phyloP scores from a whole-genome alignment of 768 basidiomycete species.

The Suillus spraguei region DNA sequence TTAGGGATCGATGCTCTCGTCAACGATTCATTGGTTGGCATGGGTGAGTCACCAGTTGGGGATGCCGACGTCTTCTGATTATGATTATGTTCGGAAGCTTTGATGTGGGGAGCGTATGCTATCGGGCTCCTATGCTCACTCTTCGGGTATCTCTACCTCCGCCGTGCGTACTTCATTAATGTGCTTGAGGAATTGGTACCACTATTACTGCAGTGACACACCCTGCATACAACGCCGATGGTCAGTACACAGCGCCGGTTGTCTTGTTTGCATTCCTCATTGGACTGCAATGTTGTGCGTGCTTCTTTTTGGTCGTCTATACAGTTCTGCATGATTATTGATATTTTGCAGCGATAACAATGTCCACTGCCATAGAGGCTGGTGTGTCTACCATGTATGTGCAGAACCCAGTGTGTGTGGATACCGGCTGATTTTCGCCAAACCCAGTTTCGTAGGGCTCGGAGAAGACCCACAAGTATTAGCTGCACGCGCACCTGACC shows the following conservation, averaged over 20 bases:
- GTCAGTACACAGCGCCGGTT: slow-evolving; percentile 79
- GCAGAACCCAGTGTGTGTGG: not conserved
- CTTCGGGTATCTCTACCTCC: slow-evolving; percentile 78
- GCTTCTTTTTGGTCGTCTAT: slow-evolving; percentile 9
- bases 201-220: slow-evolving; percentile 52
- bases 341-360: slow-evolving; percentile 53
- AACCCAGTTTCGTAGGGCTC: slow-evolving; percentile 72
- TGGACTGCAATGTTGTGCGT: slow-evolving; percentile 70
- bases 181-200: not conserved
- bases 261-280: slow-evolving; percentile 82
- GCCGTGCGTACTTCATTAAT: slow-evolving; percentile 46
- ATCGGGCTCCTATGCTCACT: slow-evolving; percentile 74
- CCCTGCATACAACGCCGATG: slow-evolving; percentile 71
- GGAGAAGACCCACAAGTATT: slow-evolving; percentile 84
- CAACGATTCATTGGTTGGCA: slow-evolving; percentile 81
- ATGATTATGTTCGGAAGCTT: slow-evolving; percentile 39
- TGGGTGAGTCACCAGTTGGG: slow-evolving; percentile 49
- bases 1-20: slow-evolving; percentile 71
- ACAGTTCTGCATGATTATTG: slow-evolving; percentile 3
- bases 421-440: not conserved
- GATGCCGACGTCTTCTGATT: slow-evolving; percentile 7
- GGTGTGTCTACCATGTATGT: slow-evolving; percentile 85
- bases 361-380: slow-evolving; percentile 77
- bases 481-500: slow-evolving; percentile 67
- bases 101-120: slow-evolving; percentile 81